Evolutionary conservation across 305 asterid genomes (phyloP), one percentile per base, ranked within the genome.

Genomic region (Fraxinus sp.): DNA sequence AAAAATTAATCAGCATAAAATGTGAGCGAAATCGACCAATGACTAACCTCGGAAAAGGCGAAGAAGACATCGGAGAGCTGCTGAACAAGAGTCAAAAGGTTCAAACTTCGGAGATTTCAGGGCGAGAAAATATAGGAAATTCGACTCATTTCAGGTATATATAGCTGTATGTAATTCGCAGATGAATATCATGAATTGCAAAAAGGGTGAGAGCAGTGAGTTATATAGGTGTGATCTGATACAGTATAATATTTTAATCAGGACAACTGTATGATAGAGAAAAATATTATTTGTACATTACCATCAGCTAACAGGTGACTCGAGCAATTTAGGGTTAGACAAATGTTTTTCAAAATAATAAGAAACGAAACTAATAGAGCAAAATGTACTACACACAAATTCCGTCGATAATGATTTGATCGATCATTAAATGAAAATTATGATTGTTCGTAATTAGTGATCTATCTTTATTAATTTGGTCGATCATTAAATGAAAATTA

Each of bases 11-110:
- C 18, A 10, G 37, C 37, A 68, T 24, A 68, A 30, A 70, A 70
- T 70, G 75, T 30, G 75, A 9, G 75, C 33, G 75, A 70, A 70
- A 70, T 70, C 75, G 22, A 70, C 18, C 75, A 30, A 30, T 30
- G 41, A 30, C 75, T 70, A 28, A 70, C 75, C 75, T 70, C 75
- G 22, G 39, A 70, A 70, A 70, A 70, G 75, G 33, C 22, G 41
- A 70, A 70, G 75, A 70, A 70, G 75, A 30, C 75, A 70, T 70
- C 75, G 75, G 20, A 28, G 41, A 70, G 41, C 75, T 11, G 41
- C 37, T 14, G 41, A 70, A 30, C 39, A 70, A 28, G 41, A 70
- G 75, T 14, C 39, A 30, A 30, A 70, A 16, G 41, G 75, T 70
- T 70, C 39, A 70, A 30, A 28, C 39, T 70, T 28, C 1, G 13